These are phyloP conservation scores for Akanthomyces uredinophilus DNA, from an alignment of 2,329 filamentous ascomycete species.

Conservation along the genomic window DNA sequence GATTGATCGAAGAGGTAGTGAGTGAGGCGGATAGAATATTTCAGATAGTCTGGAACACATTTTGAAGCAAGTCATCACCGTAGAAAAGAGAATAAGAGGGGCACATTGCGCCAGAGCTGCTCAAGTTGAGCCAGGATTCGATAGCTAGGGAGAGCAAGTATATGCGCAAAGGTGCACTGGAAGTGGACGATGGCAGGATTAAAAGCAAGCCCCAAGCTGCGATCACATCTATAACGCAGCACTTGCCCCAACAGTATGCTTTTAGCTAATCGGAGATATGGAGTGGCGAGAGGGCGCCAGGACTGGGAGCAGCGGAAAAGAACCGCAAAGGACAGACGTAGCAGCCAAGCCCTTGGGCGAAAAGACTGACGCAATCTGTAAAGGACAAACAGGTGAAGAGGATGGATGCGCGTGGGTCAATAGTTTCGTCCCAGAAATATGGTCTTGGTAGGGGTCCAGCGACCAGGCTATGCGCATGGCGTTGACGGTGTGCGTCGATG, in stretches of 20 bases:
- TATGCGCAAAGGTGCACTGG: not conserved
- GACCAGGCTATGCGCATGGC: not conserved
- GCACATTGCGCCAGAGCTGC: not conserved
- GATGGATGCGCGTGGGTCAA: not conserved
- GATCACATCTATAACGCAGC: not conserved
- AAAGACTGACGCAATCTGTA: not conserved
- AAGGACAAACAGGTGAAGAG: not conserved
- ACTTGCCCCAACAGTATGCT: not conserved
- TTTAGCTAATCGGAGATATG: not conserved
- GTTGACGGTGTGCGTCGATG: slow-evolving; percentile 2
- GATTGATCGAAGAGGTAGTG: not conserved
- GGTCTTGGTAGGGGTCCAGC: not conserved
- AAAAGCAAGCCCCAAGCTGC: slow-evolving; percentile 4
- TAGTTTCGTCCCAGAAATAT: slow-evolving; percentile 6
- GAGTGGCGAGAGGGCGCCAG: no score
- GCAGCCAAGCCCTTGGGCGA: not conserved
- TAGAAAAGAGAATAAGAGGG: no score
- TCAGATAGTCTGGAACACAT: not conserved
- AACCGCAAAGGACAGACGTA: not conserved
- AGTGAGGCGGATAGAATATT: not conserved
- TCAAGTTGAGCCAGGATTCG: not conserved
- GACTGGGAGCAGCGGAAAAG: not conserved
- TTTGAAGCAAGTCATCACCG: not conserved
- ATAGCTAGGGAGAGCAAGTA: not conserved
- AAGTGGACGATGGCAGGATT: slow-evolving; percentile 4